Percentiles rank a stretch among this genome's conserved stretches.
Conservation (phyloP, 2,329 filamentous ascomycete species). For the Fusarium fracticaudum region DNA sequence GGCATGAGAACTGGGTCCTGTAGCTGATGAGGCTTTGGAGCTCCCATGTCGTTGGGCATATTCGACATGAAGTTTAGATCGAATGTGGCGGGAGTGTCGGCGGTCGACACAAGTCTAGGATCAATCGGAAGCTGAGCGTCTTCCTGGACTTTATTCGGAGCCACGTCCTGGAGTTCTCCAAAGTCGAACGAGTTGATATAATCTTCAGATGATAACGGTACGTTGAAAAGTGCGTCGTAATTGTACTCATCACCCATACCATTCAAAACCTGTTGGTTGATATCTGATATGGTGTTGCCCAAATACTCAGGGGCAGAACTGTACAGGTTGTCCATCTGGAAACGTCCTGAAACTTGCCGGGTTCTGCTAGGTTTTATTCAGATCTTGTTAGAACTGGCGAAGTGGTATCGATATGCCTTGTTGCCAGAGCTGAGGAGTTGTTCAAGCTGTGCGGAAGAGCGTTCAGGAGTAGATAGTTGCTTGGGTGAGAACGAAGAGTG, state of each 20-base stretch:
- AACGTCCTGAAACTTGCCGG: background rate
- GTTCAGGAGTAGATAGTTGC: background rate
- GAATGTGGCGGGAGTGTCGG: background rate
- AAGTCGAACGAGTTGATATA: background rate
- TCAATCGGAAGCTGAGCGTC: background rate
- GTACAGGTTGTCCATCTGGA: background rate
- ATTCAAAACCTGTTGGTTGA: background rate
- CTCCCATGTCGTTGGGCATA: background rate
- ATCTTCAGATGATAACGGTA: background rate
- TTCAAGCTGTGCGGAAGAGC: background rate
- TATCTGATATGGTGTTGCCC: background rate
- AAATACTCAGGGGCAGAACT: background rate
- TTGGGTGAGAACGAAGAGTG: background rate
- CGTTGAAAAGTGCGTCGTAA: background rate
- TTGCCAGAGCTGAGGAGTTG: background rate
- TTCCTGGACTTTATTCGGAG: background rate
- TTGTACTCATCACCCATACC: background rate
- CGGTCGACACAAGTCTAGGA: background rate
- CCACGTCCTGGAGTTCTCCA: background rate
- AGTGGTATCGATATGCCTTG: background rate
- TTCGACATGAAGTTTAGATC: background rate
- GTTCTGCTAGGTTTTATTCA: background rate
- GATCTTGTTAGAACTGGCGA: background rate
- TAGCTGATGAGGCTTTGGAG: background rate
- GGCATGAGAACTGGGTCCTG: background rate